phyloP scores from a whole-genome alignment of 1,139 yeast genomes.

The Tardiomyces blankii region DNA sequence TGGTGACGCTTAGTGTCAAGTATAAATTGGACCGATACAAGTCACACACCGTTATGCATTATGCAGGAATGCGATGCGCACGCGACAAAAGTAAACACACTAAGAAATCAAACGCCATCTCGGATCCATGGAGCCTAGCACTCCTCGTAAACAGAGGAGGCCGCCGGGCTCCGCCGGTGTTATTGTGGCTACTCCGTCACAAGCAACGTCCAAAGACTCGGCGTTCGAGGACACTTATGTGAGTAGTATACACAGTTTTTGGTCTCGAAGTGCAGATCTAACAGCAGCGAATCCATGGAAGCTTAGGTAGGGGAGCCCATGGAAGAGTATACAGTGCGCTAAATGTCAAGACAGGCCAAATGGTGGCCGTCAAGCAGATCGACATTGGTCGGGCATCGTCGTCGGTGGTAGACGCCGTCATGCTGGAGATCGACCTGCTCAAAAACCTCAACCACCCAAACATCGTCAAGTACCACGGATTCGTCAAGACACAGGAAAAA shows the following conservation, averaged over 20 bases:
- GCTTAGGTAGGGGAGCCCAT: conserved; percentile 67
- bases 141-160: neutral
- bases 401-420: conserved; percentile 26
- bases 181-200: neutral
- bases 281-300: neutral
- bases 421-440: conserved; percentile 37
- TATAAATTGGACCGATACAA: neutral
- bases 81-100: neutral
- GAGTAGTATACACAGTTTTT: neutral
- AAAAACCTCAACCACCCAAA: conserved; percentile 75
- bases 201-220: neutral
- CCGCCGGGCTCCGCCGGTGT: neutral
- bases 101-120: no score
- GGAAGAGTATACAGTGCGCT: conserved; percentile 64
- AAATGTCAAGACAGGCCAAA: conserved; percentile 51
- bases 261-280: no score
- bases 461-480: conserved; percentile 85
- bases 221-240: neutral
- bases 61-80: neutral
- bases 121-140: neutral
- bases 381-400: conserved; percentile 34
- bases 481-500: conserved; percentile 55
- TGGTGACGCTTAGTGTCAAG: no score
- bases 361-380: conserved; percentile 81
- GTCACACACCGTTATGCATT: neutral